Base-by-base conservation (phyloP, 2,329 filamentous ascomycete genomes). In the Ceratocystis cubensis region DNA sequence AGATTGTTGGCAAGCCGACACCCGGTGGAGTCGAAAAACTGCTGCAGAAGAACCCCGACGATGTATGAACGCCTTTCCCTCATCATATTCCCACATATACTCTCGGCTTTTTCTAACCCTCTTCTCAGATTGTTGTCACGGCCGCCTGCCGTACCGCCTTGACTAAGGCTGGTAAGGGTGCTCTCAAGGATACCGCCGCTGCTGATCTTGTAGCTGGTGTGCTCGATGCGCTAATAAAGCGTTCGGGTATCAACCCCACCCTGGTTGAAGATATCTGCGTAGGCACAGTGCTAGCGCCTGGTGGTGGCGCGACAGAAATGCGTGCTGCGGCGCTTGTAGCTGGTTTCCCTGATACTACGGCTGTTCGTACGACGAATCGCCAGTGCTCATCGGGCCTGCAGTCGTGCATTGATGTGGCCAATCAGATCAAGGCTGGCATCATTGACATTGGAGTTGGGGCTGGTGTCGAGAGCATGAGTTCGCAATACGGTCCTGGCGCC, bases 241-340 rank as follows among this genome's bases (percentile, higher is more conserved):
- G 91, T 72, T 96, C 92, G 71, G 86, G 86, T 70, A 95, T 97
- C 77, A 89, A 96, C 78, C 92, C 94, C 25, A 80, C 79, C 46
- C 82, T 94, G 45, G 91, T 99, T 62, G 90, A 97, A 77, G 94
- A 99, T 75, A 88, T 99, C 70, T 88, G 88, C 64, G 92, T 97
- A 67, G 94, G 94, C 71, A 88, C 87, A 66, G 94, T 99, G 37
- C 86, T 99, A 62, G 86, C 93, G 20, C 93, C 93, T 44, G 94
- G 94, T 69, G 94, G 91, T 71, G 94, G 93, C 71, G 94, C 94
- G 25, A 97, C 94, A 61, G 94, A 97, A 79, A 96, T 96, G 86
- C 88, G 94, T 70, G 94, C 91, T 68, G 94, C 94, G 45, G 87
- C 88, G 65, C 82, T 97, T 67, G 90, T 91, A 5, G 94, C 94